Evolutionary conservation across 192 early-diverging fungal species (phyloP).

Genomic region (Ramicandelaber brevisporus): DNA sequence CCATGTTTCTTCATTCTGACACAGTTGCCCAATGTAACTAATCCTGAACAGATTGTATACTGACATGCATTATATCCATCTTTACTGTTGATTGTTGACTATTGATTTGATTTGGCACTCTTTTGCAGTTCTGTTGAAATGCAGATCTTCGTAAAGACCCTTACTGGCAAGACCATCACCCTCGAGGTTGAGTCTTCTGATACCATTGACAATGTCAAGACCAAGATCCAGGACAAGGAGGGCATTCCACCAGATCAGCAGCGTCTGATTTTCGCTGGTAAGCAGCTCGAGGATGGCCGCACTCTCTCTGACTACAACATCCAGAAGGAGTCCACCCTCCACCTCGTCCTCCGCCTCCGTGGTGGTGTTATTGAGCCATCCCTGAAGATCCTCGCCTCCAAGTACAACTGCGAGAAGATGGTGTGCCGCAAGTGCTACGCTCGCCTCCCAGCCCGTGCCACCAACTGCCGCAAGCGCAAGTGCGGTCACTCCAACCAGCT

Average conservation of each 20-base stretch:
- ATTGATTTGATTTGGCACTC: not conserved
- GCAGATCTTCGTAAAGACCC: conserved; percentile 76
- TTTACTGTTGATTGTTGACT: too few species aligned
- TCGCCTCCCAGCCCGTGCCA: conserved; percentile 94
- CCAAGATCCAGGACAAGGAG: conserved; percentile 96
- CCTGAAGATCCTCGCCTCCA: conserved; percentile 90
- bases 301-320: conserved; percentile 99
- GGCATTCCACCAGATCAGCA: conserved; percentile 99
- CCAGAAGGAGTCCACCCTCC: conserved; percentile 98
- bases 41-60: too few species aligned
- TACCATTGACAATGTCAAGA: conserved; percentile 78
- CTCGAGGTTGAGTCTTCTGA: conserved; percentile 82
- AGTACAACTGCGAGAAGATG: conserved; percentile 99
- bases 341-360: conserved; percentile 88
- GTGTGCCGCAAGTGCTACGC: conserved; percentile 99
- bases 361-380: conserved; percentile 98
- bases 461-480: conserved; percentile 99
- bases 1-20: too few species aligned
- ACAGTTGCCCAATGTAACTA: too few species aligned
- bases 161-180: conserved; percentile 67
- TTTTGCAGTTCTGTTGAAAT: conserved; percentile 15
- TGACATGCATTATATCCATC: too few species aligned
- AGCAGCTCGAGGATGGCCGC: conserved; percentile 99
- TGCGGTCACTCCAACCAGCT: conserved; percentile 99
- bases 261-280: conserved; percentile 98